Evolutionary conservation across 169 alveolate species (phyloP).

Genomic region (Eimeria maxima): DNA sequence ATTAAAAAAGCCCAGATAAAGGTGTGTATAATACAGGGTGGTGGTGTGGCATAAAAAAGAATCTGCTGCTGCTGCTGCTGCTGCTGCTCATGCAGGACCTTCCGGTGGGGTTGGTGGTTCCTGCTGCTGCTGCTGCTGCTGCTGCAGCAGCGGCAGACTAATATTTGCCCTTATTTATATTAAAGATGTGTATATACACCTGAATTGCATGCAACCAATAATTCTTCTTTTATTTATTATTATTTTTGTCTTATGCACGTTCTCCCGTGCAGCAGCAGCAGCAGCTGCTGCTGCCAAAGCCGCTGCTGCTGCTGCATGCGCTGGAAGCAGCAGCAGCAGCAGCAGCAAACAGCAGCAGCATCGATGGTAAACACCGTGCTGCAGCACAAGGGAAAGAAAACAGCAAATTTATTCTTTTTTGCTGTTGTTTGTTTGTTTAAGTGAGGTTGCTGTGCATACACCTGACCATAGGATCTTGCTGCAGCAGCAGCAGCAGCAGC

Average conservation of each 20-base stretch:
- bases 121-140: neutral
- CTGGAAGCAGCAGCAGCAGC: too few relatives aligned
- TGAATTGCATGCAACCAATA: too few relatives aligned
- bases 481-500: conserved; percentile 22
- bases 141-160: neutral
- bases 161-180: neutral
- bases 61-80: conserved; percentile 9
- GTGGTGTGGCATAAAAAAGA: too few relatives aligned
- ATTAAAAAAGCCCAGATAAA: too few relatives aligned
- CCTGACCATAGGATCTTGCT: conserved; percentile 41
- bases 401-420: neutral
- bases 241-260: neutral
- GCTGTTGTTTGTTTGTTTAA: neutral
- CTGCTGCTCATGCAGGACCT: neutral
- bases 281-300: neutral
- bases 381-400: neutral
- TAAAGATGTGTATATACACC: too few relatives aligned
- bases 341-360: neutral
- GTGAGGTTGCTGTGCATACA: neutral
- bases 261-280: conserved; percentile 7
- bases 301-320: too few relatives aligned
- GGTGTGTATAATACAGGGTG: too few relatives aligned
- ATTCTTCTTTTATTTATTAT: neutral
- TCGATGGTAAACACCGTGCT: neutral
- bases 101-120: neutral